A percentile compares a stretch with the other conserved stretches of the same genome.
These are phyloP conservation scores for Physcomitrellopsis africana DNA, from an alignment of 225 moss, liverwort and hornwort species.

Conservation along the genomic window DNA sequence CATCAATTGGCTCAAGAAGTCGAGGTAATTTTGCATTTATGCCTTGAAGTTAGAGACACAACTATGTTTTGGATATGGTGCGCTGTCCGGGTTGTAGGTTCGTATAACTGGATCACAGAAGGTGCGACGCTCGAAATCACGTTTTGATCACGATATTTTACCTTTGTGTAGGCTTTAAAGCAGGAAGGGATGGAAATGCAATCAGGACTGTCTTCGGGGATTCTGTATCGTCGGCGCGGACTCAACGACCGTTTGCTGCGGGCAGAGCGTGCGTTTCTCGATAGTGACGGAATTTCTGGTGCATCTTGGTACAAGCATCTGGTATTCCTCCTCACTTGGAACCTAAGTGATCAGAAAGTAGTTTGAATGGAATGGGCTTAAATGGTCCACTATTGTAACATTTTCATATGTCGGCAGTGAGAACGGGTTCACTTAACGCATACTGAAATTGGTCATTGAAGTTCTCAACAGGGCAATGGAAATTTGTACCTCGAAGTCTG, in stretches of 20 bases:
- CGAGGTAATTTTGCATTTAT: constrained; percentile 37
- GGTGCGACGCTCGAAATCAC: neutral
- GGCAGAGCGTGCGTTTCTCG: constrained; percentile 65
- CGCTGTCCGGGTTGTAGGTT: neutral
- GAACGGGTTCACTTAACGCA: too few species aligned
- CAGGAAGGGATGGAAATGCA: constrained; percentile 37
- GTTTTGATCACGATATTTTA: constrained; percentile 17
- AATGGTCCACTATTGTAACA: neutral
- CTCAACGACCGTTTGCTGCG: constrained; percentile 59
- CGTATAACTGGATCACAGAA: neutral
- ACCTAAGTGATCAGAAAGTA: constrained; percentile 7
- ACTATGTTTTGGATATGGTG: neutral
- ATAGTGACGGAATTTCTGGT: constrained; percentile 52
- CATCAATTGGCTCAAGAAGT: constrained; percentile 36
- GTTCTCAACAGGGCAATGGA: neutral
- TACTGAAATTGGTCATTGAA: neutral
- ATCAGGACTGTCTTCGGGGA: constrained; percentile 25
- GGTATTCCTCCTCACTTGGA: constrained; percentile 41
- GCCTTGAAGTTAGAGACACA: neutral
- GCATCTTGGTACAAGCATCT: constrained; percentile 59
- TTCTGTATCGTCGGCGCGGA: constrained; percentile 46
- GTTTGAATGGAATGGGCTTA: neutral
- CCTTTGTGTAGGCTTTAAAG: constrained; percentile 33
- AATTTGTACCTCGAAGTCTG: neutral
- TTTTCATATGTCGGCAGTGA: too few species aligned